These are phyloP conservation scores for Colletotrichum sp. DNA, from an alignment of 2,329 filamentous ascomycete genomes.

Conservation along the genomic window DNA sequence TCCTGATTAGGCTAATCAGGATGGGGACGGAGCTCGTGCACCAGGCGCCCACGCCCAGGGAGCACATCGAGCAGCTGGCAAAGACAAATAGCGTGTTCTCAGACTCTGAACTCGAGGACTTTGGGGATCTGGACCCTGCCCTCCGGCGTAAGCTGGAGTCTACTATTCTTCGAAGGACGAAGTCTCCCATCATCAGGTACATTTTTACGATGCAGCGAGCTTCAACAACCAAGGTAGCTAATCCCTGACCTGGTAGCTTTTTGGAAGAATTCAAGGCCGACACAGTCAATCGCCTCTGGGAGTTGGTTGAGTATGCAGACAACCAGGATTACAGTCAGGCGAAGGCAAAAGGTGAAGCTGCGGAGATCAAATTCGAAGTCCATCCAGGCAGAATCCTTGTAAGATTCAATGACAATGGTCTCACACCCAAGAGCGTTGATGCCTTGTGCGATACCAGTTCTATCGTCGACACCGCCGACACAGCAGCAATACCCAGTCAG, in stretches of 20 bases:
- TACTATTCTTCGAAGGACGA: neutral
- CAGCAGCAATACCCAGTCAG: conserved; percentile 30
- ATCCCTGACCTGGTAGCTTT: neutral
- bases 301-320: conserved; percentile 60
- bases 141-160: neutral
- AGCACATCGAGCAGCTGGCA: neutral
- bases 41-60: neutral
- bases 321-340: conserved; percentile 48
- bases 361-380: conserved; percentile 37
- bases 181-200: neutral
- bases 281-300: conserved; percentile 51
- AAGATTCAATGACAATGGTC: conserved; percentile 57
- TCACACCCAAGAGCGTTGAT: conserved; percentile 42
- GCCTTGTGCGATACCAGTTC: conserved; percentile 46
- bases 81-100: neutral
- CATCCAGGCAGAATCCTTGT: conserved; percentile 43
- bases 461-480: neutral
- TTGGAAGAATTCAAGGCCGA: neutral
- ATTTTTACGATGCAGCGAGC: neutral
- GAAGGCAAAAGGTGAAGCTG: neutral
- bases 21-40: neutral
- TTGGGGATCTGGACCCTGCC: neutral
- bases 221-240: neutral
- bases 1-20: neutral
- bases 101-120: neutral